Evolutionary conservation across 805 yeast genomes (phyloP).

Genomic region (Alloascoidea africana): DNA sequence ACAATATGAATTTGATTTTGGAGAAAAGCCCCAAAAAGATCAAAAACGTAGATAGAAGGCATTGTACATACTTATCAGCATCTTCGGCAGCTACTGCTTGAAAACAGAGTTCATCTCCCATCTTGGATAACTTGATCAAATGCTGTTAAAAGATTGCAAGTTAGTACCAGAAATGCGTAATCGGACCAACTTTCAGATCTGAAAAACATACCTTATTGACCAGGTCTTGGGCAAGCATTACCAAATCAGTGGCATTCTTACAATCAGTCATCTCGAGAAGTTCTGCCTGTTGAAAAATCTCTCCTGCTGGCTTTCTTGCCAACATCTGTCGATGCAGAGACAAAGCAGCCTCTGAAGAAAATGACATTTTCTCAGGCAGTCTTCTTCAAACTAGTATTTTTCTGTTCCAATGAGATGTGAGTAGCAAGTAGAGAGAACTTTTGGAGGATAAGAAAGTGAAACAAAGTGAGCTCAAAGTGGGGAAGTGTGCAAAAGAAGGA

Average conservation of each 20-base stretch:
- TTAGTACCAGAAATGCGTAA: too few species aligned
- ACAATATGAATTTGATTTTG: too few species aligned
- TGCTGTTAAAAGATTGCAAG: constrained; percentile 24
- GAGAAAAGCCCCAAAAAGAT: too few species aligned
- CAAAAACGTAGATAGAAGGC: too few species aligned
- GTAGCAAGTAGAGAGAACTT: too few species aligned
- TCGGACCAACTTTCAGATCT: too few species aligned
- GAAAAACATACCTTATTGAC: not conserved
- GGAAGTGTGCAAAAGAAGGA: too few species aligned
- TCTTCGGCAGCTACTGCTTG: constrained; percentile 61
- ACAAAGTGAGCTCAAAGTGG: too few species aligned
- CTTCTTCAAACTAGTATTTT: too few species aligned
- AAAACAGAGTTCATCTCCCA: constrained; percentile 47
- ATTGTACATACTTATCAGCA: constrained; percentile 31
- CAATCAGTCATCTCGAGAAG: not conserved
- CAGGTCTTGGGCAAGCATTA: not conserved
- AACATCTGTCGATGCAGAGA: constrained; percentile 1
- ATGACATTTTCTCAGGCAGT: too few species aligned
- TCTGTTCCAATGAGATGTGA: too few species aligned
- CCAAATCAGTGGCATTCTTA: not conserved
- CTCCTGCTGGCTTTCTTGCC: not conserved
- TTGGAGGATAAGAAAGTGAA: too few species aligned
- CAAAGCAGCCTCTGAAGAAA: not conserved
- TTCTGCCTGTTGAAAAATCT: not conserved
- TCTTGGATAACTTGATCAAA: constrained; percentile 53